Conservation (phyloP, 352 stramenopile genomes). For the Pythium monospermum region DNA sequence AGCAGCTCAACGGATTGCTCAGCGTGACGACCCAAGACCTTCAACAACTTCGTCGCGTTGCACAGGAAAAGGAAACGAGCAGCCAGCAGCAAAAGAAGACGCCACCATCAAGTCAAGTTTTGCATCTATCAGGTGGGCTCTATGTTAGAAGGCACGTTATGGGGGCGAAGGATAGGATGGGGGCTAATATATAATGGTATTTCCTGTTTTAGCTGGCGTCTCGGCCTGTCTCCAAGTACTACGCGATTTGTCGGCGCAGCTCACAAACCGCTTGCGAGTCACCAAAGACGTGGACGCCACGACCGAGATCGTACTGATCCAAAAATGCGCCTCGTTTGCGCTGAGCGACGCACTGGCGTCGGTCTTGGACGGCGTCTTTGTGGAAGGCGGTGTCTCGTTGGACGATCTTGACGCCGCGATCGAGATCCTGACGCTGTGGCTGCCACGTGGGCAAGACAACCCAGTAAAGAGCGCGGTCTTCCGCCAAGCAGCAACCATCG, state of each 20-base stretch:
- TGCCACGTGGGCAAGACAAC: not conserved
- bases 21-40: slow-evolving; percentile 21
- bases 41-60: slow-evolving; percentile 9
- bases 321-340: not conserved
- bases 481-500: too few relatives aligned
- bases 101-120: too few relatives aligned
- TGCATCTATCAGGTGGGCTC: too few relatives aligned
- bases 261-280: not conserved
- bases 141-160: too few relatives aligned
- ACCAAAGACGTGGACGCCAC: not conserved
- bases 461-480: slow-evolving; percentile 1
- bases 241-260: slow-evolving; percentile 10
- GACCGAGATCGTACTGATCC: not conserved
- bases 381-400: slow-evolving; percentile 1
- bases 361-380: slow-evolving; percentile 32
- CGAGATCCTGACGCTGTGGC: slow-evolving; percentile 39
- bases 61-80: not conserved
- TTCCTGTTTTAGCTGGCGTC: slow-evolving; percentile 36
- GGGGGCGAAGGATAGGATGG: not conserved
- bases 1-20: slow-evolving; percentile 38
- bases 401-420: slow-evolving; percentile 8
- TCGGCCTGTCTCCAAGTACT: slow-evolving; percentile 33
- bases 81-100: not conserved
- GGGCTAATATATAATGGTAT: slow-evolving; percentile 23
- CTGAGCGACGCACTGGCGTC: slow-evolving; percentile 29